These are phyloP conservation scores for Coemansia sp. DNA, from an alignment of 192 early-diverging fungal species.

Conservation along the genomic window DNA sequence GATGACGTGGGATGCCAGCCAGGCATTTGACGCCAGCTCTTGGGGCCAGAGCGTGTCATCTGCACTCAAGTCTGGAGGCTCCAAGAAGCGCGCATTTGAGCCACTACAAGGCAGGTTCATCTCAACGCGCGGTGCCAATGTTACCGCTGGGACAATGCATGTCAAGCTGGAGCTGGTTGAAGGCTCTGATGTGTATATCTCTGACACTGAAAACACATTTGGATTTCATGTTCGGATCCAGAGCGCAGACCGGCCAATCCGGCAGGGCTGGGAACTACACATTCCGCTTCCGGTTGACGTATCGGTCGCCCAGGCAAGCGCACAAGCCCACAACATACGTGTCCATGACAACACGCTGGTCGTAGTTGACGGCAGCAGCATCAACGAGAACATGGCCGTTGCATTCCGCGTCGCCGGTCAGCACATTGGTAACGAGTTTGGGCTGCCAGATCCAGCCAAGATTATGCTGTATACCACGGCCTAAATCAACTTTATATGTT, in stretches of 20 bases:
- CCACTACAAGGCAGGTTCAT: background rate
- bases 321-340: background rate
- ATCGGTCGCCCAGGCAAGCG: background rate
- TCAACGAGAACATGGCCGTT: background rate
- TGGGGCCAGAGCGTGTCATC: conserved; percentile 39
- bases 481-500: background rate
- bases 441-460: conserved; percentile 4
- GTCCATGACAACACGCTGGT: conserved; percentile 1
- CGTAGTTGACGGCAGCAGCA: background rate
- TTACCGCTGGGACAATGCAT: conserved; percentile 1
- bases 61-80: conserved; percentile 21
- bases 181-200: background rate
- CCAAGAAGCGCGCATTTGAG: conserved; percentile 1
- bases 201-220: background rate
- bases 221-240: background rate
- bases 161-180: conserved; percentile 5
- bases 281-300: conserved; percentile 1
- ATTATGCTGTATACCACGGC: background rate
- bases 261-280: conserved; percentile 1
- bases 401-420: background rate
- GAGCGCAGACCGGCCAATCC: conserved; percentile 2
- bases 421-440: conserved; percentile 1
- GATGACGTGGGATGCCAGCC: conserved; percentile 63
- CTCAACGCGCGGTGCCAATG: background rate
- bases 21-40: conserved; percentile 29